Evolutionary conservation across 148 eudicot genomes (phyloP), one percentile per base, ranked within the genome.

Genomic region (Diospyros lotus): DNA sequence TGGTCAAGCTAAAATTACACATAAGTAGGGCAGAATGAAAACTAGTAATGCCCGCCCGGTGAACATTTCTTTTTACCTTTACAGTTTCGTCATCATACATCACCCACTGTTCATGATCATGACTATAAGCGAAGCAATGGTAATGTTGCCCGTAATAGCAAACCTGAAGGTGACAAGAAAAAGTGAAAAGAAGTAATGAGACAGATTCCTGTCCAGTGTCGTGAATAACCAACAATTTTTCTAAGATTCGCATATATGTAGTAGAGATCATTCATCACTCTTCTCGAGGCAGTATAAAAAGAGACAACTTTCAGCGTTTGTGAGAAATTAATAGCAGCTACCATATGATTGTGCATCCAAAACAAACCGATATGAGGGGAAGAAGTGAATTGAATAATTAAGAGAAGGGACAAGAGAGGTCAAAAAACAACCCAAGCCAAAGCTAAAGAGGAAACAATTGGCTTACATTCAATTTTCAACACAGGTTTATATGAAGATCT

Each of bases 91-190:
- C 98, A 88, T 94, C 98, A 71, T 92, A 94, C 98, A 94, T 89
- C 77, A 94, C 85, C 98, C 98, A 94, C 77, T 65, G 85, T 54
- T 84, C 87, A 77, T 81, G 88, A 58, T 85, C 94, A 68, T 72
- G 86, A 82, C 91, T 88, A 77, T 89, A 89, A 46, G 98, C 97
- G 86, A 94, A 94, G 80, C 98, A 94, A 82, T 90, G 91, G 77
- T 94, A 94, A 82, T 94, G 98, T 80, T 92, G 96, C 42, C 98
- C 98, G 71, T 94, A 94, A 76, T 94, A 94, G 84, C 98, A 94
- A 79, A 92, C 98, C 98, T 91, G 73, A 43, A 62, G 66, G 56
- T n/a, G 11, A 43, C 12, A 73, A 67, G 40, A 51, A 42, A 63
- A 59, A 39, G 6, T 38, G 9, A 48, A 1, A 55, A 66, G 51